Base-by-base conservation (phyloP, 495 filamentous ascomycete species). In the Penicillium riverlandense region DNA sequence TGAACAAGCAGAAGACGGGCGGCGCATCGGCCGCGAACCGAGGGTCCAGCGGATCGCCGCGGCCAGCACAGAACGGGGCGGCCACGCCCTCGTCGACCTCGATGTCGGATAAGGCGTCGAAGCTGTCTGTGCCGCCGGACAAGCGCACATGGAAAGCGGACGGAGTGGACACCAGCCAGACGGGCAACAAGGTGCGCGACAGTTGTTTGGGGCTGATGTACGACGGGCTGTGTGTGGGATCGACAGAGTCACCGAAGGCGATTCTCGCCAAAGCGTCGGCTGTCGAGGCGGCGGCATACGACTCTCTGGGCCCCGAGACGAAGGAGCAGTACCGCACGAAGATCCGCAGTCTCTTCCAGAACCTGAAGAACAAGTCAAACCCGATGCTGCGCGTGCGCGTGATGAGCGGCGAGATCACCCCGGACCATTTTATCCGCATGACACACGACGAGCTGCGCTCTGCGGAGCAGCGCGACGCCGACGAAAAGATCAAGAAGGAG, bases 281-380 rank as follows among this genome's bases (percentile, higher is more conserved):
- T 27, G 77, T 91, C 11, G 90, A 96, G 66, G 45, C 65, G 9
- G 87, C 88, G 9, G 86, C 86, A 11, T 90, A 73, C 67, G 67
- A 70, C 11, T 54, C 70, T 8, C 78, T 78, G 14, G 74, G 74
- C 54, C 78, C 82, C 12, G 87, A 91, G 56, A 83, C 77, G 6
- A 77, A 77, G 43, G 62, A 77, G 38, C 69, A 77, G 34, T 98
- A 98, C 74, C 81, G 83, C 43, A 71, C 69, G 33, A 96, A 96
- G 69, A 82, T 96, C 49, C 86, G 94, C 59, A 88, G 85, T 22
- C 77, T 98, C 12, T 96, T 84, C 74, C 82, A 89, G 55, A 96
- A 95, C 55, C 77, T 98, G 41, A 96, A 96, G 76, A 86, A 85
- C 70, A 88, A 87, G 62, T 84, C 83, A 38, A 97, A 96, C 69